Evolutionary conservation across 139 green algal species (phyloP).

Genomic region (Tetraselmis chui): DNA sequence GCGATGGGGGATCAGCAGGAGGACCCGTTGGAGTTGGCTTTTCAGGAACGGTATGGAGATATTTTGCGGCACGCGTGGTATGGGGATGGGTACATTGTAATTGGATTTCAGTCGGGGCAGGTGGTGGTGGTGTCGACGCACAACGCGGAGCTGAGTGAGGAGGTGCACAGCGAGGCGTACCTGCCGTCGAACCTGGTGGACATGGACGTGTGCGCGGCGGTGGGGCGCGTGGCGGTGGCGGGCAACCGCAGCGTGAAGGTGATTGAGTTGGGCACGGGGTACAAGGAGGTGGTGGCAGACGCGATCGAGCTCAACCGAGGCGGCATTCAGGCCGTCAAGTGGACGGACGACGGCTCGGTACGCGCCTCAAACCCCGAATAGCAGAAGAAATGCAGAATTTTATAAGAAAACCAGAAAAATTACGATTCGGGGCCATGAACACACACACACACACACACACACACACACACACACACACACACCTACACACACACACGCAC

Average conservation of each 20-base stretch:
- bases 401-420: background rate
- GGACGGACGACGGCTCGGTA: slow-evolving; percentile 40
- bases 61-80: slow-evolving; percentile 67
- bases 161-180: slow-evolving; percentile 41
- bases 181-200: slow-evolving; percentile 35
- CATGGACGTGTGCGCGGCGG: slow-evolving; percentile 37
- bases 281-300: slow-evolving; percentile 41
- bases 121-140: slow-evolving; percentile 46
- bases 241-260: slow-evolving; percentile 48
- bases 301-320: slow-evolving; percentile 44
- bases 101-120: slow-evolving; percentile 47
- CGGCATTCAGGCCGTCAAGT: slow-evolving; percentile 34
- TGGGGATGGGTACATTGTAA: slow-evolving; percentile 60
- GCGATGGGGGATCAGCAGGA: slow-evolving; percentile 15
- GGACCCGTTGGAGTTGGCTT: slow-evolving; percentile 57
- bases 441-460: too few species aligned
- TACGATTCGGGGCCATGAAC: background rate
- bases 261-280: slow-evolving; percentile 35
- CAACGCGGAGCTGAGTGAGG: slow-evolving; percentile 49
- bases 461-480: too few species aligned
- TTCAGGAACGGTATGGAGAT: slow-evolving; percentile 57
- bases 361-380: background rate
- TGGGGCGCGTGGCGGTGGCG: slow-evolving; percentile 38
- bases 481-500: too few species aligned
- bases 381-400: background rate